Evolutionary conservation across 768 basidiomycete genomes (phyloP), one percentile per base, ranked within the genome.

Genomic region (Amanita jacksonii): DNA sequence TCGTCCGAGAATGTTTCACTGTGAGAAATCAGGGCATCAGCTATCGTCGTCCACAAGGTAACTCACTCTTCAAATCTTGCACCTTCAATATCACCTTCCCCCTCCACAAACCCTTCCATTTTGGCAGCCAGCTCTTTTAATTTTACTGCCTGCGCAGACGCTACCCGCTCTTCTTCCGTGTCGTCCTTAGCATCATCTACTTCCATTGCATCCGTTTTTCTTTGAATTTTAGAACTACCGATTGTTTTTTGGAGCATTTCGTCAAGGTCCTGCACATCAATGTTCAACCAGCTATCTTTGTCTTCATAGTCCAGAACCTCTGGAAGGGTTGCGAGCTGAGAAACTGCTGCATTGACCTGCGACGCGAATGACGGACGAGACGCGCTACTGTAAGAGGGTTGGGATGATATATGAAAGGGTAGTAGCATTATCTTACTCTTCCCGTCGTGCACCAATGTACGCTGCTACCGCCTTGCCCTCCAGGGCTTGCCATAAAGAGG

Each of bases 51-150:
- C 38, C 19, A 43, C 27, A 43, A 43, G 27, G 38, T 35, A 33
- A 68, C 85, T 56, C 63, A 98, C 93, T 97, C 94, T 43, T 81
- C 79, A 55, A 99, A 94, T 50, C 70, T 64, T 0, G 91, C 96
- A 3, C 96, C 96, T 49, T 89, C 84, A 7, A 96, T 48, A 47
- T 87, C 84, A 2, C 96, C 96, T 56, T 93, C 65, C 2, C 86
- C 91, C 52, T 90, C 80, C 2, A 99, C 81, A 57, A 99, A 99
- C n/a, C 68, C 66, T 52, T 87, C 84, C 1, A 99, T 89, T 57
- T 88, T 87, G 48, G 73, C 64, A 8, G 96, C 93, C 41, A 99
- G 70, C 48, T 75, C 72, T 52, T 77, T 79, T 23, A 98, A 63
- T 48, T 74, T 76, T 16, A 70, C 59, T 8, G 90, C 82, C 57